Conservation (phyloP, 768 basidiomycete genomes). For the Boletus tomentosulus region DNA sequence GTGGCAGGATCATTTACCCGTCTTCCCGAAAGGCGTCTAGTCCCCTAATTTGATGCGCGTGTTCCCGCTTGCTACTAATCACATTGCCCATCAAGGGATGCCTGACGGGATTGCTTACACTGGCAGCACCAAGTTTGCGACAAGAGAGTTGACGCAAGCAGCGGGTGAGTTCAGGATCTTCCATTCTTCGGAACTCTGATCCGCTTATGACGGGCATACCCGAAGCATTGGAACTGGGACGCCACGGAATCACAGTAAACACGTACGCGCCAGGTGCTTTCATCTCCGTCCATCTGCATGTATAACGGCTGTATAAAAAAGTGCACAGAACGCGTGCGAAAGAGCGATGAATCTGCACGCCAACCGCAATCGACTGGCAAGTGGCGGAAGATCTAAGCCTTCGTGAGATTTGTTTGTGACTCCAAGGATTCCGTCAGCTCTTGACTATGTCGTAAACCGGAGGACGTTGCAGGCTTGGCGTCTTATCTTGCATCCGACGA, state of each 20-base stretch:
- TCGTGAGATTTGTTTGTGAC: neutral
- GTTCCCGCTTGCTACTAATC: neutral
- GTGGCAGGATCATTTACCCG: constrained; percentile 37
- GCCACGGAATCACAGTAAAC: neutral
- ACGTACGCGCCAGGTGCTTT: neutral
- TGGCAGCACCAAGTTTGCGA: constrained; percentile 36
- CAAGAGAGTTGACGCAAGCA: constrained; percentile 37
- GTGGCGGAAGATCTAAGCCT: neutral
- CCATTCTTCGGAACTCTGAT: neutral
- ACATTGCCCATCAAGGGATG: neutral
- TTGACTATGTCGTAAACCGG: neutral
- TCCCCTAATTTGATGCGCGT: neutral
- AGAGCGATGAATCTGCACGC: neutral
- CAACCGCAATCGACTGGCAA: neutral
- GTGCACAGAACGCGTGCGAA: neutral
- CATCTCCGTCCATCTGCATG: neutral
- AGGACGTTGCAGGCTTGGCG: constrained; percentile 25
- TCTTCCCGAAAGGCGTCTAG: neutral
- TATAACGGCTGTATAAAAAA: neutral
- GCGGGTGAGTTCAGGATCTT: constrained; percentile 21
- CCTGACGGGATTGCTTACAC: neutral
- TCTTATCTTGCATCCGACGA: constrained; percentile 22
- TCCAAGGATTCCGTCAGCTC: neutral
- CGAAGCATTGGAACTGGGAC: constrained; percentile 20
- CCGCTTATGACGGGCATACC: neutral